These are phyloP conservation scores for Leishmania major DNA, from an alignment of 208 protist genomes.

Conservation along the genomic window DNA sequence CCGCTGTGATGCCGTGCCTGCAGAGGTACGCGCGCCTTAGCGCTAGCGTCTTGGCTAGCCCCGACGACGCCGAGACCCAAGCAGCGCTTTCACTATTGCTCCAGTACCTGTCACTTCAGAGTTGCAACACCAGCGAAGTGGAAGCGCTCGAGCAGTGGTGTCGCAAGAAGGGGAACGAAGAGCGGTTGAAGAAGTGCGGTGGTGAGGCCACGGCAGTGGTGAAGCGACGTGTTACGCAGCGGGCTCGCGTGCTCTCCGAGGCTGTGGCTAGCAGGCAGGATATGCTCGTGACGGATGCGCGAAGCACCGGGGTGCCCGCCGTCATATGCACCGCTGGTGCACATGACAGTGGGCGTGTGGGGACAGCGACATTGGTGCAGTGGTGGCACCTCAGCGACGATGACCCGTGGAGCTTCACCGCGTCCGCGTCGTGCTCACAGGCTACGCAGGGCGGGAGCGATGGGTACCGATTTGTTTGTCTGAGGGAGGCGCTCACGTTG, in stretches of 20 bases:
- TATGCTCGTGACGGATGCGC: neutral
- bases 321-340: neutral
- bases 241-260: constrained; percentile 2
- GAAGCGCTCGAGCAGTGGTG: constrained; percentile 21
- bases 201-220: constrained; percentile 2
- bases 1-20: neutral
- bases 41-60: neutral
- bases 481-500: constrained; percentile 13
- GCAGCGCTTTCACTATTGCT: constrained; percentile 1
- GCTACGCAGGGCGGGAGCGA: neutral
- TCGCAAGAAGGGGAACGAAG: neutral
- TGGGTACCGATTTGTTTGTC: constrained; percentile 16
- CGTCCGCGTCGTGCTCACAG: neutral
- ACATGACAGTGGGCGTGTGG: neutral
- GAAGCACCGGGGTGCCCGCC: neutral
- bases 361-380: constrained; percentile 12
- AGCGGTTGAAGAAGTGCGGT: neutral
- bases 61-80: neutral
- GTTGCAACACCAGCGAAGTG: constrained; percentile 23
- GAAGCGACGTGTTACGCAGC: constrained; percentile 4
- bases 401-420: constrained; percentile 22
- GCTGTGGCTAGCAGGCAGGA: constrained; percentile 7
- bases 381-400: constrained; percentile 25
- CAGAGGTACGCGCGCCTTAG: constrained; percentile 15
- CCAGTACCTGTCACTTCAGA: constrained; percentile 13